These are phyloP conservation scores for Begonia peltatifolia DNA, from an alignment of 306 rosid species.

Conservation along the genomic window DNA sequence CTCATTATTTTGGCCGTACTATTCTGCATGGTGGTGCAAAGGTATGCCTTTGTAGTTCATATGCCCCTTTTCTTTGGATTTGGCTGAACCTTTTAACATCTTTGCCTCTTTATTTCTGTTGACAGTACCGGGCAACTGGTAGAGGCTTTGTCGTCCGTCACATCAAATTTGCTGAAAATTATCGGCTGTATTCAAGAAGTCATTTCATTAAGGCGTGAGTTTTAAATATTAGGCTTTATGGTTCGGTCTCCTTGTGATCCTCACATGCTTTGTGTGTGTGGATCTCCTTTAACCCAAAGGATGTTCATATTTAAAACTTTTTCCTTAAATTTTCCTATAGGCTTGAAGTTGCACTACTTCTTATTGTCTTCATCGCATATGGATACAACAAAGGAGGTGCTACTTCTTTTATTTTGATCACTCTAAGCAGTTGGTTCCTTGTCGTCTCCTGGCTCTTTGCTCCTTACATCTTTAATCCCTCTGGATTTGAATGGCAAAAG, in stretches of 20 bases:
- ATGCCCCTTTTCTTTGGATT: background rate
- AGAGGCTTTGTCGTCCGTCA: constrained; percentile 94
- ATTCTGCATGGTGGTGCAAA: constrained; percentile 98
- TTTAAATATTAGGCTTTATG: background rate
- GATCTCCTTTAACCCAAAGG: constrained; percentile 2
- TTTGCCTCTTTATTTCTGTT: constrained; percentile 13
- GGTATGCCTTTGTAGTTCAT: constrained; percentile 20
- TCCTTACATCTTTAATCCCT: constrained; percentile 94
- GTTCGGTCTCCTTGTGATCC: too few relatives aligned
- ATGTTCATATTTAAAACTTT: background rate
- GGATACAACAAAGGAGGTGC: constrained; percentile 76
- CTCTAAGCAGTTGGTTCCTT: constrained; percentile 97
- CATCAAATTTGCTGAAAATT: constrained; percentile 93
- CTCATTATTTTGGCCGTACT: constrained; percentile 97
- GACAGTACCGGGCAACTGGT: constrained; percentile 96
- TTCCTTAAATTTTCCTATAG: constrained; percentile 22
- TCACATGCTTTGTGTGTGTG: background rate
- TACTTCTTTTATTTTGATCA: constrained; percentile 59
- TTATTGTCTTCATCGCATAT: constrained; percentile 68
- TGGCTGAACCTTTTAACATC: background rate
- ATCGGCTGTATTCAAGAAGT: constrained; percentile 89
- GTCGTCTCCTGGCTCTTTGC: constrained; percentile 98
- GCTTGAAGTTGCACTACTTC: constrained; percentile 83
- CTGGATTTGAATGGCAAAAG: constrained; percentile 99
- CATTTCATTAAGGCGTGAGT: constrained; percentile 97